These are phyloP conservation scores for Lasiodiplodia sp. DNA, from an alignment of 2,329 filamentous ascomycete genomes.

Conservation along the genomic window DNA sequence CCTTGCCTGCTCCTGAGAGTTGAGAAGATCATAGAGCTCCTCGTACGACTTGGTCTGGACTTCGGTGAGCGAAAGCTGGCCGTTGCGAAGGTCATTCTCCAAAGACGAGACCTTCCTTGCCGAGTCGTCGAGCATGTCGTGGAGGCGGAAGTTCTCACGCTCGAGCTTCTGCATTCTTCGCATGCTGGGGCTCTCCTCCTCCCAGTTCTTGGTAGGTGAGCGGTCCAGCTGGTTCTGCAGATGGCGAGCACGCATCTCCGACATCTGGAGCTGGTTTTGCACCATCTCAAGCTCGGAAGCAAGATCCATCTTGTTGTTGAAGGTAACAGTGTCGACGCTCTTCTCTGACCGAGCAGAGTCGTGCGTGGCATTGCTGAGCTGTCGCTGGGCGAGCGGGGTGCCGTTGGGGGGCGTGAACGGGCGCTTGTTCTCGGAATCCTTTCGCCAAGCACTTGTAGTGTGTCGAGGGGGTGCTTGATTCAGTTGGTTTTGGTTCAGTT, in stretches of 20 bases:
- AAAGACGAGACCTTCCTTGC: slow-evolving; percentile 88
- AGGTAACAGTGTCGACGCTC: slow-evolving; percentile 81
- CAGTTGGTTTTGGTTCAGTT: slow-evolving; percentile 84
- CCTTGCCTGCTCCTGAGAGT: slow-evolving; percentile 89
- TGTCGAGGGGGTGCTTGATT: slow-evolving; percentile 58
- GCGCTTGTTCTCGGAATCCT: slow-evolving; percentile 64
- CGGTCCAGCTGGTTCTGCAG: slow-evolving; percentile 86
- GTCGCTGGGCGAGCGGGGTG: slow-evolving; percentile 75
- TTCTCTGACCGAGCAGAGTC: slow-evolving; percentile 86
- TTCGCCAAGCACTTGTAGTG: slow-evolving; percentile 75
- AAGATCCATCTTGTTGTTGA: slow-evolving; percentile 89
- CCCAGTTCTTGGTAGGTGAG: slow-evolving; percentile 68
- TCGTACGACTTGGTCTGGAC: slow-evolving; percentile 93
- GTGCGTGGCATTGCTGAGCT: slow-evolving; percentile 65
- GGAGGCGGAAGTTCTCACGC: slow-evolving; percentile 86
- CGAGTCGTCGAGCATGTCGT: slow-evolving; percentile 94
- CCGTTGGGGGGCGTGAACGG: slow-evolving; percentile 74
- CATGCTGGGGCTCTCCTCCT: slow-evolving; percentile 80
- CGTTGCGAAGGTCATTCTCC: slow-evolving; percentile 85
- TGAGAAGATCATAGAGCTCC: slow-evolving; percentile 90
- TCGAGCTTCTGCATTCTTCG: slow-evolving; percentile 90
- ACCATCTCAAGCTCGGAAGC: slow-evolving; percentile 90
- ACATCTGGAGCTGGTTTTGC: slow-evolving; percentile 91
- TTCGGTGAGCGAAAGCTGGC: slow-evolving; percentile 87
- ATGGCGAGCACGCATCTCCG: slow-evolving; percentile 94